Percentiles rank a stretch among this genome's conserved stretches.
These are phyloP conservation scores for Jatropha multifida DNA, from an alignment of 441 rosid genomes.

Conservation along the genomic window DNA sequence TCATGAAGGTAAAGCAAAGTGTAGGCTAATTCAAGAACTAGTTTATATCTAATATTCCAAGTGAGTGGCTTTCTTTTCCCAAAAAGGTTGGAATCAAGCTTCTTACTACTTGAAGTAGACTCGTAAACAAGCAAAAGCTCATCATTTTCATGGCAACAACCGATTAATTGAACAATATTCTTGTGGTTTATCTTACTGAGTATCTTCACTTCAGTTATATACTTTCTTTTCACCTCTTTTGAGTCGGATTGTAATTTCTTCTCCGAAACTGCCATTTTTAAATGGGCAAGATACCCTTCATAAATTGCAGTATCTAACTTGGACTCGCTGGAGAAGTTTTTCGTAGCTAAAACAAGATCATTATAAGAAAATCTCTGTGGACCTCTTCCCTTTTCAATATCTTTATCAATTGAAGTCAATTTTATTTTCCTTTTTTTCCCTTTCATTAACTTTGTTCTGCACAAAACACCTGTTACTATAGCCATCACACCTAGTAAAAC, in stretches of 20 bases:
- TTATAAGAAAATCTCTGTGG: background rate
- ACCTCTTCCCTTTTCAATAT: background rate
- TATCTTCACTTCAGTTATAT: background rate
- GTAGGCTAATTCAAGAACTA: background rate
- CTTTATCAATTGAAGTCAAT: background rate
- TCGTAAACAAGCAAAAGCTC: background rate
- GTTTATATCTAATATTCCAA: background rate
- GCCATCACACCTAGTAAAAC: background rate
- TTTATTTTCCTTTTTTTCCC: slow-evolving; percentile 4
- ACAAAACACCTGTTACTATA: background rate
- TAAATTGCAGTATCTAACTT: background rate
- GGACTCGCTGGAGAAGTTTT: background rate
- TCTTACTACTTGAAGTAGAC: background rate
- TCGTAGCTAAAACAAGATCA: background rate
- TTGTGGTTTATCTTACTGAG: background rate
- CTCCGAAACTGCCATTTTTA: background rate
- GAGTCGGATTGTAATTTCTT: background rate
- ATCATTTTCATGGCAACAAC: background rate
- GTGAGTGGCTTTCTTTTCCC: background rate
- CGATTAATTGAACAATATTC: background rate
- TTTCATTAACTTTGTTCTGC: background rate
- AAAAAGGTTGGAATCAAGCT: background rate
- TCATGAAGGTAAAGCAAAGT: slow-evolving; percentile 18
- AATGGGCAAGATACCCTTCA: background rate
- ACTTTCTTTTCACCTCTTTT: background rate